phyloP scores from a whole-genome alignment of 306 rosid genomes.

The Quercus cerris region DNA sequence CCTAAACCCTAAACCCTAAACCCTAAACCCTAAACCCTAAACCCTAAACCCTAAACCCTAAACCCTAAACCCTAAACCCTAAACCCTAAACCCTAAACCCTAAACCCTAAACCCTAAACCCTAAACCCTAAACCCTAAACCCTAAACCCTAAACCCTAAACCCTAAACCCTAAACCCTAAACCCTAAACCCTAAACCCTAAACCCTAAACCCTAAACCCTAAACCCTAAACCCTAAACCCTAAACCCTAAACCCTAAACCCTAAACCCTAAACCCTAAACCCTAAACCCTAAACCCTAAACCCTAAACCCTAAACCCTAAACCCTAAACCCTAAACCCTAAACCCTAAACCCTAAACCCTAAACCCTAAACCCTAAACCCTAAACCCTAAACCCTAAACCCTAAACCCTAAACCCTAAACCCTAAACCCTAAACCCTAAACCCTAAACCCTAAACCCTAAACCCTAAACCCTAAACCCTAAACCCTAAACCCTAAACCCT shows the following conservation, averaged over 20 bases:
- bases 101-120: conserved; percentile 9
- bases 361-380: conserved; percentile 3
- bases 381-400: background rate
- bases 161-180: background rate
- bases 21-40: conserved; percentile 19
- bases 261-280: conserved; percentile 2
- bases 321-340: background rate
- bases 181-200: conserved; percentile 16
- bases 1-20: conserved; percentile 14
- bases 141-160: conserved; percentile 11
- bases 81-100: conserved; percentile 21
- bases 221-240: conserved; percentile 11
- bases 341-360: background rate
- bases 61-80: background rate
- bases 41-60: conserved; percentile 8
- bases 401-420: conserved; percentile 6
- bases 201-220: conserved; percentile 10
- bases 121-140: conserved; percentile 7
- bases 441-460: conserved; percentile 1
- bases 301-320: conserved; percentile 4
- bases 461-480: conserved; percentile 7
- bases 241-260: background rate
- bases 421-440: conserved; percentile 15
- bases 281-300: background rate
- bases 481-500: background rate